phyloP scores from a whole-genome alignment of 2,329 filamentous ascomycete species.

The Ramularia collo-cygni region DNA sequence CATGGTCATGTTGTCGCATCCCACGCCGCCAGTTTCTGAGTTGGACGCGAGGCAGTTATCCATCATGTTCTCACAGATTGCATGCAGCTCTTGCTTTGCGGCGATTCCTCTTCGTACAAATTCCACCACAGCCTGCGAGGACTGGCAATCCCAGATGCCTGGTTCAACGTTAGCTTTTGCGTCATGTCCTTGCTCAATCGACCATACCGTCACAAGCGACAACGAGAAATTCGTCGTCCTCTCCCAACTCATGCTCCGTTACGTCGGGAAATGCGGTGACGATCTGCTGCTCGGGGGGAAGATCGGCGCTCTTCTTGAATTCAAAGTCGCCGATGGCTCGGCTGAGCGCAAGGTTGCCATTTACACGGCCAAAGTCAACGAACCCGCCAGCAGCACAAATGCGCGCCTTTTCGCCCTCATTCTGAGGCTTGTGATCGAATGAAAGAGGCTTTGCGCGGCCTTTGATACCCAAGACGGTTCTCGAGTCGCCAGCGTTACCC shows the following conservation, averaged over 20 bases:
- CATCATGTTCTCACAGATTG: constrained; percentile 99
- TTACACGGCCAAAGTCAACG: constrained; percentile 96
- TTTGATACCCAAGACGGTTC: constrained; percentile 92
- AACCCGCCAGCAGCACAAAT: constrained; percentile 95
- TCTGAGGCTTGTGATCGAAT: constrained; percentile 99
- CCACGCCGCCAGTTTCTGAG: constrained; percentile 94
- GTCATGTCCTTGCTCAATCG: background rate
- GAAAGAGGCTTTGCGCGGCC: constrained; percentile 94
- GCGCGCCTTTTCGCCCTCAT: constrained; percentile 93
- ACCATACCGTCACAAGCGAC: constrained; percentile 82
- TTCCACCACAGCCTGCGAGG: constrained; percentile 92
- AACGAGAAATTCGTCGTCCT: constrained; percentile 93
- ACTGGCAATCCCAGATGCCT: constrained; percentile 99
- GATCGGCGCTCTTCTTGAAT: constrained; percentile 98
- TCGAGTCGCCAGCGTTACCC: constrained; percentile 96
- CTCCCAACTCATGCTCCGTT: constrained; percentile 77
- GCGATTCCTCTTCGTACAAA: constrained; percentile 95
- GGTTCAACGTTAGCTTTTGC: constrained; percentile 16
- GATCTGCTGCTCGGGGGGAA: constrained; percentile 96
- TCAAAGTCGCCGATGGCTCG: constrained; percentile 98
- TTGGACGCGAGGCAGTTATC: constrained; percentile 98
- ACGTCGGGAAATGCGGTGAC: constrained; percentile 96
- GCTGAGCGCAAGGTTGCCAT: constrained; percentile 93
- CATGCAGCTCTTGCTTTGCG: constrained; percentile 86
- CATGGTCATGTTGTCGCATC: constrained; percentile 99